phyloP scores from a whole-genome alignment of 495 filamentous ascomycete species.

The Penicillium fimorum region DNA sequence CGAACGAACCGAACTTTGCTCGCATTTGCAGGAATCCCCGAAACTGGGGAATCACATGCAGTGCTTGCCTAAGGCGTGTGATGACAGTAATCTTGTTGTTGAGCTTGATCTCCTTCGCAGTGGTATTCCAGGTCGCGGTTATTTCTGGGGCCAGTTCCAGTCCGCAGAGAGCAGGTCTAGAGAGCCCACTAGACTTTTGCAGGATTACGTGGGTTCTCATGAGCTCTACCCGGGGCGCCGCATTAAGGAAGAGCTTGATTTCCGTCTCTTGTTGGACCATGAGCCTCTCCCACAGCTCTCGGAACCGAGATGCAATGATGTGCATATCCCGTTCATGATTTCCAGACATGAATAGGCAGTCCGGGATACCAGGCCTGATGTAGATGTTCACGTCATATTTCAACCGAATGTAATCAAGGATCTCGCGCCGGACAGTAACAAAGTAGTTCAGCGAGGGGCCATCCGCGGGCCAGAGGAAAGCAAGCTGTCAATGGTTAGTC shows the following conservation, averaged over 20 bases:
- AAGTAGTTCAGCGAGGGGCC: slow-evolving; percentile 2
- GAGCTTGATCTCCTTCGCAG: not conserved
- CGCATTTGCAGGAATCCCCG: slow-evolving; percentile 6
- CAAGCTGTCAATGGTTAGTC: not conserved
- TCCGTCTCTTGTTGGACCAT: slow-evolving; percentile 5
- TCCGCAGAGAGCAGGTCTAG: not conserved
- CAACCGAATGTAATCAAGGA: not conserved
- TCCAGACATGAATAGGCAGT: slow-evolving; percentile 4
- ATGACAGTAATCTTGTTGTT: slow-evolving; percentile 2
- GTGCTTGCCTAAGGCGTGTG: not conserved
- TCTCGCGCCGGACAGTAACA: not conserved
- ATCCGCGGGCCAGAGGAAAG: not conserved
- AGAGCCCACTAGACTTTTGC: not conserved
- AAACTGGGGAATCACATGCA: not conserved
- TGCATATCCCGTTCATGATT: not conserved
- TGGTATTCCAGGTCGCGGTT: not conserved
- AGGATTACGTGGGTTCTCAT: slow-evolving; percentile 2
- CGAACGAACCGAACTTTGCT: slow-evolving; percentile 6
- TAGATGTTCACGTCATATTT: slow-evolving; percentile 3
- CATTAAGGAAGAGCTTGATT: slow-evolving; percentile 2
- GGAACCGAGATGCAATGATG: not conserved
- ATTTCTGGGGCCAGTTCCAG: not conserved
- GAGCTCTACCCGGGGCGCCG: not conserved
- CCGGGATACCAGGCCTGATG: not conserved
- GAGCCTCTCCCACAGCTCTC: slow-evolving; percentile 1